Conservation (phyloP, 352 stramenopile genomes). For the Pythium brassicae region DNA sequence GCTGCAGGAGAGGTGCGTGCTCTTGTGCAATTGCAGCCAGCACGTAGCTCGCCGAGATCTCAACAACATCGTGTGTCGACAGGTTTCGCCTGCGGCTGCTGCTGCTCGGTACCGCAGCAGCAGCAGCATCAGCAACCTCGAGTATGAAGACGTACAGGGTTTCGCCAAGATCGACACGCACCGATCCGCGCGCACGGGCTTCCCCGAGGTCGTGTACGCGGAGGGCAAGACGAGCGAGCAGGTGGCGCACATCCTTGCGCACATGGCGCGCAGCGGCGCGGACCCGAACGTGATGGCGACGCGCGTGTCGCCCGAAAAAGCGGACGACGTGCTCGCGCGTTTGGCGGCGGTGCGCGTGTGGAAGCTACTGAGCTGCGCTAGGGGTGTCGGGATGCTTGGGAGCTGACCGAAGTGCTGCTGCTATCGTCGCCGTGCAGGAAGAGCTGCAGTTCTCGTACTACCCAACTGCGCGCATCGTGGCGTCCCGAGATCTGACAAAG, state of each 20-base stretch:
- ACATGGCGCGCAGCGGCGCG: slow-evolving; percentile 64
- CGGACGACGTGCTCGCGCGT: slow-evolving; percentile 27
- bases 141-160: slow-evolving; percentile 49
- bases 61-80: neutral
- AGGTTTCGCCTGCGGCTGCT: slow-evolving; percentile 25
- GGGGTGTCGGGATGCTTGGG: neutral
- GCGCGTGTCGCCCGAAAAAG: slow-evolving; percentile 52
- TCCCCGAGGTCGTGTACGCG: slow-evolving; percentile 94
- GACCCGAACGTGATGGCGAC: slow-evolving; percentile 79
- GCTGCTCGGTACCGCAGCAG: slow-evolving; percentile 20
- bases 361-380: neutral
- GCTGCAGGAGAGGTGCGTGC: slow-evolving; percentile 40
- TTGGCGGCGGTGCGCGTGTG: slow-evolving; percentile 30
- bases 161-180: slow-evolving; percentile 89
- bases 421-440: slow-evolving; percentile 10
- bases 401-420: neutral
- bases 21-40: no score
- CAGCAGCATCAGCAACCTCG: slow-evolving; percentile 9
- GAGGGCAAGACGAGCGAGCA: slow-evolving; percentile 91
- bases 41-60: neutral
- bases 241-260: slow-evolving; percentile 86
- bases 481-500: slow-evolving; percentile 28
- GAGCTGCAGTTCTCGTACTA: slow-evolving; percentile 57
- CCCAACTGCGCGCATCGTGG: slow-evolving; percentile 63
- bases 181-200: slow-evolving; percentile 85